A percentile compares a stretch with the other conserved stretches of the same genome.
These are phyloP conservation scores for Withania somnifera DNA, from an alignment of 305 asterid genomes.

Conservation along the genomic window DNA sequence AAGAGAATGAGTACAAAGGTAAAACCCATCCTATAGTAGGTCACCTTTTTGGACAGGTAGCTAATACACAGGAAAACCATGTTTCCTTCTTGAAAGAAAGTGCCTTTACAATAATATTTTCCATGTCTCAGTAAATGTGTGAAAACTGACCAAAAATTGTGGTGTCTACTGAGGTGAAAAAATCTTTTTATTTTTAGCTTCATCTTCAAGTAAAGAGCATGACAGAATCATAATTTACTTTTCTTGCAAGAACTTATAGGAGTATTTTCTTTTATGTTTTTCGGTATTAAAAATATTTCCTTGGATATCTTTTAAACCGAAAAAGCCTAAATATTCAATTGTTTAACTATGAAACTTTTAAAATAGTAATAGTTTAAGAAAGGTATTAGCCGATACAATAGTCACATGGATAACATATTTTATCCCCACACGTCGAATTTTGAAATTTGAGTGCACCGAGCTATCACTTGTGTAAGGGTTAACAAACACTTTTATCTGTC, in stretches of 20 bases:
- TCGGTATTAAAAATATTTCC: neutral
- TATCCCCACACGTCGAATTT: too few species aligned
- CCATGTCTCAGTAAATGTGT: constrained; percentile 1
- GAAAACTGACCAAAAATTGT: constrained; percentile 14
- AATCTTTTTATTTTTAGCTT: neutral
- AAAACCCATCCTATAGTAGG: constrained; percentile 7
- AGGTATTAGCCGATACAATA: too few species aligned
- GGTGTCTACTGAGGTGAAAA: constrained; percentile 5
- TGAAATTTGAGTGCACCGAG: too few species aligned
- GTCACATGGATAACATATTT: too few species aligned
- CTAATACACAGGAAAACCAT: constrained; percentile 11
- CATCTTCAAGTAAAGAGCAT: constrained; percentile 6
- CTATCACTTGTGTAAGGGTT: too few species aligned
- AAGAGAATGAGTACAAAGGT: constrained; percentile 5
- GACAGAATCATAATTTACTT: constrained; percentile 8
- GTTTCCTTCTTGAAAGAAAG: constrained; percentile 26
- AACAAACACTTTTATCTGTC: too few species aligned
- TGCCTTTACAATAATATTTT: constrained; percentile 23
- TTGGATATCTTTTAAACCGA: too few species aligned
- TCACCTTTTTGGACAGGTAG: constrained; percentile 7
- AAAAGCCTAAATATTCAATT: too few species aligned
- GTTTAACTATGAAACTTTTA: too few species aligned
- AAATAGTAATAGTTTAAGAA: too few species aligned
- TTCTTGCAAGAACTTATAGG: constrained; percentile 1
- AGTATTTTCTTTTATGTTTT: neutral